Evolutionary conservation across 202 grass and related monocot species (phyloP), one percentile per base, ranked within the genome.

Genomic region (Hordeum pubiflorum): DNA sequence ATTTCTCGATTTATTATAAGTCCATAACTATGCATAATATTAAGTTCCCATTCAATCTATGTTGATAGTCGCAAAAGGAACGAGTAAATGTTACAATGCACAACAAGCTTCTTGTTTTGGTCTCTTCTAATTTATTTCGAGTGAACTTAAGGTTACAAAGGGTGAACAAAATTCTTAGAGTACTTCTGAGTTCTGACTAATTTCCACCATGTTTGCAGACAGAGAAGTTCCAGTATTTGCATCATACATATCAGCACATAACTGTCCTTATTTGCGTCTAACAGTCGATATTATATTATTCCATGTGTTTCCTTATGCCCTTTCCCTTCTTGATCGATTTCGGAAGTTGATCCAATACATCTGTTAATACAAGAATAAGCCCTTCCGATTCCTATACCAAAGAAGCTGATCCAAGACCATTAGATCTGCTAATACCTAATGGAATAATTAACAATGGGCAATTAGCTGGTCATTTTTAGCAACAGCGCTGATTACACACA

Each of bases 401-500:
- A 72, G 69, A 72, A 50, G 26, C 24, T 27, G 41, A 46, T 48
- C 39, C 44, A 33, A 50, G 9, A 55, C 70, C 27, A 6, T 18
- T 48, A 55, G 44, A 33, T 73, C 70, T 54, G 9, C 44, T 55
- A 73, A 54, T 73, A 33, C 70, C 15, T 33, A 55, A 73, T 33
- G 70, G 70, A 33, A 31, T 54, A 73, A 73, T 54, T 73, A 73
- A n/a, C 44, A 73, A 55, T 6, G 54, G 44, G 44, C 15, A 54
- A 52, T 48, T 72, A 52, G 69, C 26, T 9, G 43, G 69, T 29
- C 27, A 8, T 72, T 24, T 72, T 14, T 46, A 74, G 40, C 13
- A 82, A 82, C 22, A 43, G 63, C 20, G 4, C 10, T 44, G 23
- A 71, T 34, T 72, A 82, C 34, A 82, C 78, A 22, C 29, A 56